Evolutionary conservation across 2,329 filamentous ascomycete species (phyloP), one percentile per base, ranked within the genome.

Genomic region (Fusarium anguioides): DNA sequence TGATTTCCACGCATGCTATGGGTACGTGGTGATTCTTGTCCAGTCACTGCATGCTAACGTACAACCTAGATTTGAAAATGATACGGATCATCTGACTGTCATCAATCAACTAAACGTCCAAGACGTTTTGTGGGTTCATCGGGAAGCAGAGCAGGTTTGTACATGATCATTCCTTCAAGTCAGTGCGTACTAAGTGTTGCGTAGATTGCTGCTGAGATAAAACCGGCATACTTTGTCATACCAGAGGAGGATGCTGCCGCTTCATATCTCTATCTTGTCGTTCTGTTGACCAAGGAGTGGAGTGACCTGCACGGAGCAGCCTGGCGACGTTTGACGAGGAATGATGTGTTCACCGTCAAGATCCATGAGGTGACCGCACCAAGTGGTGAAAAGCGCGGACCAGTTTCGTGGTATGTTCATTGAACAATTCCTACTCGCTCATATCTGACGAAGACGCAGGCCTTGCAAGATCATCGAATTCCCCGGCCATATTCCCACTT

Each of bases 81-180:
- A 65, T 45, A 39, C 36, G 2, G 26, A 41, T 0, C 64, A 65
- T 2, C 2, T 67, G 12, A 50, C 66, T 3, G 50, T 31, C 0
- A 21, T 57, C 17, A 58, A 33, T 9, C 60, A 67, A 35, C 40
- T 49, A 7, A 17, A 29, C 4, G 27, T 62, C 7, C 66, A 67
- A n/a, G 66, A 69, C 35, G 11, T 48, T 2, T 8, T 67, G 5
- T 69, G 64, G 66, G 15, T 69, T 2, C 20, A 62, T 12, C 21
- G 17, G 4, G 39, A 31, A 31, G 36, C 48, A 6, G 15, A 41
- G 1, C 3, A 5, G 4, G 48, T 51, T 41, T 20, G 27, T 33
- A 29, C 11, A 15, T 20, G 9, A 6, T 29, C 3, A 42, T 4
- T 18, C 2, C 6, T 21, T 9, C 5, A 20, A n/a, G 2, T 12